Base-by-base conservation (phyloP, 2,329 filamentous ascomycete species). In the Anthostomella pinea region DNA sequence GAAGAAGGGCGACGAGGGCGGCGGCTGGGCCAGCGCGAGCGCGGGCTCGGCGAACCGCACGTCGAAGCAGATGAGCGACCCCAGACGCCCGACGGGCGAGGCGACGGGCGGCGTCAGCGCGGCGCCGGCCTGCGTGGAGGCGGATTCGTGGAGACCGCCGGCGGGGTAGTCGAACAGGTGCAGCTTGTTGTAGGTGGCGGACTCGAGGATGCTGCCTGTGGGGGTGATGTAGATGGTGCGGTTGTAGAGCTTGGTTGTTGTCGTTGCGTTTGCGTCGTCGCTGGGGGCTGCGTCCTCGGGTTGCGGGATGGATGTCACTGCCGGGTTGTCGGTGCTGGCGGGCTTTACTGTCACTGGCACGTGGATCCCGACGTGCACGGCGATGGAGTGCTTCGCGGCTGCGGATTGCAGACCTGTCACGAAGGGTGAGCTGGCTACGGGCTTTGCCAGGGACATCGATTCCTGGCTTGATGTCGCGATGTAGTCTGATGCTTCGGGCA, bases 401-500 rank as follows among this genome's bases (percentile, higher is more conserved):
- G 81, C 80, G 15, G 76, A 66, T 43, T 79, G 81, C 2, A 96
- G 75, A 4, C 89, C 89, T 0, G 73, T 66, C 9, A 96, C 83
- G 59, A 96, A 96, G 18, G 78, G 73, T 9, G 81, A 87, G 15
- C 72, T 67, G 2, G 72, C 59, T 24, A 83, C 75, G 3, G 88
- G 74, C 39, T 75, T 76, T 46, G 80, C 88, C 8, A 96, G 79
- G 4, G 77, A 72, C 7, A 89, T 65, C 0, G 83, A 85, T 52
- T 90, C 81, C 8, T 76, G 62, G 3, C 82, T 70, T 1, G 79
- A 81, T 2, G 75, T 70, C 14, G 80, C 84, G 53, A 96, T 89
- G 69, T 95, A 96, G 67, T 95, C 89, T 38, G 79, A 80, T 16
- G 91, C 91, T 73, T 96, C 91, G 9, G 91, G 91, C 35, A 96